Evolutionary conservation across 1,284 basidiomycete species (phyloP).

Genomic region (Mycena sp.): DNA sequence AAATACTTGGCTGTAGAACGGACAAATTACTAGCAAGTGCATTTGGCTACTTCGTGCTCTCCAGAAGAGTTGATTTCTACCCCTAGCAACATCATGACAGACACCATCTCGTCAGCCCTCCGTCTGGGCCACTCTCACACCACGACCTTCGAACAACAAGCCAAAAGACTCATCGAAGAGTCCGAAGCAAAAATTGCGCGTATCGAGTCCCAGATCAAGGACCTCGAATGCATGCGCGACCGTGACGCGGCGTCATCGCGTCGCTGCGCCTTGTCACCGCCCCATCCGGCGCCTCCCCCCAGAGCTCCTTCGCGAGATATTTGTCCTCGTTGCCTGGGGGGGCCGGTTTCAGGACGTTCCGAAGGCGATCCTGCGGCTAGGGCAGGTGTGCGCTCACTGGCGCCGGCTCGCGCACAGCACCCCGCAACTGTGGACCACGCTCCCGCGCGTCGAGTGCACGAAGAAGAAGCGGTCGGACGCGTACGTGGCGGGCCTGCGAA

Average conservation of each 20-base stretch:
- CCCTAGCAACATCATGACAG: not conserved
- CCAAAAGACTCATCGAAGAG: not conserved
- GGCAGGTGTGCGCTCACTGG: constrained; percentile 17
- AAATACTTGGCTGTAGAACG: too few species aligned
- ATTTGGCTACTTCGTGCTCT: too few species aligned
- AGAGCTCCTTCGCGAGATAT: constrained; percentile 17
- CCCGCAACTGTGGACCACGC: constrained; percentile 2
- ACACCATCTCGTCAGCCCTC: constrained; percentile 1
- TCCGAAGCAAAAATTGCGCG: constrained; percentile 9
- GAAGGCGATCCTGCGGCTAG: not conserved
- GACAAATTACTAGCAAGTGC: too few species aligned
- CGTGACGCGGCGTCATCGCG: not conserved
- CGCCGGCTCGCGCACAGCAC: constrained; percentile 4
- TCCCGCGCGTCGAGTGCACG: not conserved
- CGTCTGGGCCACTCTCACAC: not conserved
- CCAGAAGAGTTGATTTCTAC: too few species aligned
- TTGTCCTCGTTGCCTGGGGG: not conserved
- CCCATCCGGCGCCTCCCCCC: constrained; percentile 15
- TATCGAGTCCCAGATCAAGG: constrained; percentile 5
- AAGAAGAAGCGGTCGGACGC: not conserved
- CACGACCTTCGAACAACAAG: not conserved
- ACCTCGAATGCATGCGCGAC: constrained; percentile 3
- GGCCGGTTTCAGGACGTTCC: too few species aligned
- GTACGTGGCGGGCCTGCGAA: not conserved
- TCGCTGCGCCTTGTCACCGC: too few species aligned